Percentiles rank a stretch among this genome's conserved stretches.
Evolutionary conservation across 257 asterid genomes (phyloP).

Genomic region (Buddleja alternifolia): DNA sequence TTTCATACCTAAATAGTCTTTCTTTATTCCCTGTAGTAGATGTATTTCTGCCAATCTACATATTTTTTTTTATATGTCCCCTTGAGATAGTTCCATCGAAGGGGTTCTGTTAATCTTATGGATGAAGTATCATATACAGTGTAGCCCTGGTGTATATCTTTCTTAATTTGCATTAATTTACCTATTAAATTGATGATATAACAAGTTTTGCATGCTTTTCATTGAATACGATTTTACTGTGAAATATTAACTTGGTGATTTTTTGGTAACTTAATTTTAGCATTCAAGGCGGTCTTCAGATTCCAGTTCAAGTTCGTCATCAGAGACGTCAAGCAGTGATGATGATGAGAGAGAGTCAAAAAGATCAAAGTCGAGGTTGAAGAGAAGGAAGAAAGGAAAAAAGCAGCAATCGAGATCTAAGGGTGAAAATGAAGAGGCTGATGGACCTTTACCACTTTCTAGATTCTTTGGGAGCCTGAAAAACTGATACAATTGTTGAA

Average conservation of each 20-base stretch:
- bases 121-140: too few relatives aligned
- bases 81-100: too few relatives aligned
- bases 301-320: conserved; percentile 68
- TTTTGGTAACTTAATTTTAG: conserved; percentile 35
- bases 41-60: too few relatives aligned
- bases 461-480: conserved; percentile 74
- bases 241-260: background rate
- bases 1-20: too few relatives aligned
- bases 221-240: background rate
- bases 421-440: conserved; percentile 50
- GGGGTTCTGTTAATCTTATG: too few relatives aligned
- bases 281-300: conserved; percentile 70
- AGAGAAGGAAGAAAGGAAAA: conserved; percentile 74
- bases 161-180: too few relatives aligned
- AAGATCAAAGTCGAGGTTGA: conserved; percentile 63
- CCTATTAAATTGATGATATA: too few relatives aligned
- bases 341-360: conserved; percentile 72
- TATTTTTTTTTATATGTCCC: too few relatives aligned
- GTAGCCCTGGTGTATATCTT: too few relatives aligned
- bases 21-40: too few relatives aligned
- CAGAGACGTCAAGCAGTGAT: conserved; percentile 72
- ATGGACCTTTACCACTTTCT: conserved; percentile 90
- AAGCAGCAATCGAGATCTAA: conserved; percentile 63
- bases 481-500: conserved; percentile 38
- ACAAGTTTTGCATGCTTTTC: background rate